Evolutionary conservation across 139 green algal species (phyloP).

Genomic region (Closterium sp.): DNA sequence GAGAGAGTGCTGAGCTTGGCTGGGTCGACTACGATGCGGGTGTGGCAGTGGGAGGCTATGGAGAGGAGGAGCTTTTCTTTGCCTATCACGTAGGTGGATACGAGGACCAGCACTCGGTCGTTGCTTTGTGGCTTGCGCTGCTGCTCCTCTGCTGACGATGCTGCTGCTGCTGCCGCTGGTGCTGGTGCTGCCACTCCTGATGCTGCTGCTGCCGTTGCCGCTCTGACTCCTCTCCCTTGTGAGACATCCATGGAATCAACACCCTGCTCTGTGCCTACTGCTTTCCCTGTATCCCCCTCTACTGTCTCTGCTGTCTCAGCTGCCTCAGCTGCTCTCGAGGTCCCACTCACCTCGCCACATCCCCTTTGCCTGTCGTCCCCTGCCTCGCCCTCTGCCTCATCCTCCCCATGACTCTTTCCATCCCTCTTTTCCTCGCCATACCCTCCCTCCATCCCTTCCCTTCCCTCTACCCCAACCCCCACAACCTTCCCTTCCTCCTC

Average conservation of each 20-base stretch:
- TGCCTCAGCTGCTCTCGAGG: too few species aligned
- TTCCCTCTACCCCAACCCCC: neutral
- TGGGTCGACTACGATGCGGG: slow-evolving; percentile 30
- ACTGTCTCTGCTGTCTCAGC: too few species aligned
- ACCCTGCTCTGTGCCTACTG: neutral
- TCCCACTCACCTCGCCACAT: neutral
- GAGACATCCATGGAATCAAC: too few species aligned
- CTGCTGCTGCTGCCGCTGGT: neutral
- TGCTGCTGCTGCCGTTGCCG: neutral
- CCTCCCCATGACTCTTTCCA: too few species aligned
- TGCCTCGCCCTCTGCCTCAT: neutral
- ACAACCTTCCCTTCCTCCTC: neutral
- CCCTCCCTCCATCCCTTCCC: neutral
- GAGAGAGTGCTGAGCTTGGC: slow-evolving; percentile 33
- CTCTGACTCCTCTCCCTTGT: neutral
- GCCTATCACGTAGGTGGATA: slow-evolving; percentile 53
- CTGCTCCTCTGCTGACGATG: neutral
- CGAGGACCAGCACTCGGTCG: slow-evolving; percentile 33
- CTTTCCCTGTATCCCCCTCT: neutral
- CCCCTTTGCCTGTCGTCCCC: neutral
- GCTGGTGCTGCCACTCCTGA: too few species aligned
- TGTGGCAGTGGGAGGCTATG: slow-evolving; percentile 28
- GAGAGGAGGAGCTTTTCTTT: slow-evolving; percentile 51
- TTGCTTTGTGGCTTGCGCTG: neutral
- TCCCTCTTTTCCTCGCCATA: neutral